Evolutionary conservation across 2,329 filamentous ascomycete genomes (phyloP), one percentile per base, ranked within the genome.

Genomic region (Penicillium sp.): DNA sequence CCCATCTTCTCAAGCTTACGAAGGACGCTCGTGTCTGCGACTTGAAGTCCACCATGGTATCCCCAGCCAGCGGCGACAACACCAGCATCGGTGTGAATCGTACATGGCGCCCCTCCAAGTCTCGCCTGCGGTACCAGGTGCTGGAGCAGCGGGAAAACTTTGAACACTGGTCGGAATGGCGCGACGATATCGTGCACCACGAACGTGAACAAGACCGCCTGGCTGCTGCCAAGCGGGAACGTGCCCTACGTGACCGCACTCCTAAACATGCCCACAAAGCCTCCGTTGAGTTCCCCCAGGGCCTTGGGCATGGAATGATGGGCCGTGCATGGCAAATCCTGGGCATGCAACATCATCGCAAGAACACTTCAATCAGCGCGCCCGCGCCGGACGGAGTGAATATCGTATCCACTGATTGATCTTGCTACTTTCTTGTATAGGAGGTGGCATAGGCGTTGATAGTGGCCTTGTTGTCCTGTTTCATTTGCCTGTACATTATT

Each of bases 131-230:
- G 8, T 75, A 75, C 55, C 70, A 71, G 49, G 65, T 72, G 4
- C 67, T 75, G 6, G 67, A 68, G 33, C 72, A 74, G 45, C 70
- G 73, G 29, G 73, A 75, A 52, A 66, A 74, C 41, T 73, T 73
- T 53, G 72, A 75, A 53, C 71, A 70, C 48, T 75, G 74, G 72
- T 63, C 68, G 13, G 70, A 73, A 58, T 73, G 71, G 72, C 67
- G 67, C 46, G 64, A 72, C 24, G 71, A 73, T 20, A 67, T 74
- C 44, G 69, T 68, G 20, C 52, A 61, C 46, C 61, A 69, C 25
- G 65, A 69, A 52, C 65, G 66, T 41, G 66, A 69, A 47, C 68
- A 71, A 37, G 67, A 71, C 32, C 60, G 67, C 6, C 49, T 71
- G 31, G 63, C 56, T n/a, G 57, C 59, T 5, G 63, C 67, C 3